Evolutionary conservation across 129 eudicot species (phyloP), one percentile per base, ranked within the genome.

Genomic region (Flaveria linearis): DNA sequence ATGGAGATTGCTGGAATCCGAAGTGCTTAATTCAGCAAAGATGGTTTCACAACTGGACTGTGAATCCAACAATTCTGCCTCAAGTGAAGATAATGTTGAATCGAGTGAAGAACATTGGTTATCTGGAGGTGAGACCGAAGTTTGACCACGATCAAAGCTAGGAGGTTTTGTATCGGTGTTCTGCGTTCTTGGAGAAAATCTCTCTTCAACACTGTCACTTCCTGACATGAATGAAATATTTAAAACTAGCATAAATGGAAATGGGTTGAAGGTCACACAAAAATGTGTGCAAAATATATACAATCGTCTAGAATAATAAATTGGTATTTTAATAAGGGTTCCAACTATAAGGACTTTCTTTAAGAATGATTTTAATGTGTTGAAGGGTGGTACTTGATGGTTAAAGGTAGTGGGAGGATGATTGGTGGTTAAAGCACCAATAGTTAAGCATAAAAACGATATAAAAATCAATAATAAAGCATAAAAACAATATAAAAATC

Each of bases 31-130:
- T 23, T 57, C 80, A 8, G 88, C 56, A 30, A 79, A 60, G 43
- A 92, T 89, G 77, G 89, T 78, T 20, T 85, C 87, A 76, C 98
- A 92, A 1, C 61, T 82, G 43, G 88, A 78, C 81, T 87, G 82
- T 30, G 97, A 80, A 55, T 86, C 93, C 77, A 62, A 49, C 70
- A 89, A 57, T 47, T 81, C 84, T 26, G 71, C 86, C 76, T 89
- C 89, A 56, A 92, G 90, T 52, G 89, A 89, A 77, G 82, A 76
- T 78, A 92, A 84, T 7, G 87, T 85, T 11, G 88, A 68, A 65
- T 86, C 84, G 5, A 84, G 7, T 4, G 72, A 11, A 60, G 88
- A 80, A 71, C 36, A 7, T 65, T 46, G 47, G 56, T 51, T 25
- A 41, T 76, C 84, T 33, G 58, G 60, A 12, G 68, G 70, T 42